A percentile compares a stretch with the other conserved stretches of the same genome.
Conservation (phyloP, 768 basidiomycete genomes). For the Trametes sanguinea region DNA sequence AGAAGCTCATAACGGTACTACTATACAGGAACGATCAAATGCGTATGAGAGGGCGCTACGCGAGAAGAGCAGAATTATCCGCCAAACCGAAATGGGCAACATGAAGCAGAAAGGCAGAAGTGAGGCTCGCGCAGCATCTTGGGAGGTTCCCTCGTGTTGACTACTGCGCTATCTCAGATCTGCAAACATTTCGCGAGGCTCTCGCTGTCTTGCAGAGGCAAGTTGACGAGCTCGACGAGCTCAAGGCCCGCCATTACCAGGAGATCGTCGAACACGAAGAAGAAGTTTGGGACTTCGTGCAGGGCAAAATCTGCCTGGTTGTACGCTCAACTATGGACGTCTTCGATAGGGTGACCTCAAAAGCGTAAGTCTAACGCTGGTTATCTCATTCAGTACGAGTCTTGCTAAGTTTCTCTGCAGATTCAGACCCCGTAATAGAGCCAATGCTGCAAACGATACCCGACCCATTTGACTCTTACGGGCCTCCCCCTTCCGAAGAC, state of each 20-base stretch:
- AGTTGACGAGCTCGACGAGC: slow-evolving; percentile 86
- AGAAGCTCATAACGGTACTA: not conserved
- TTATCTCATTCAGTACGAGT: not conserved
- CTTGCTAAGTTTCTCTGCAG: slow-evolving; percentile 36
- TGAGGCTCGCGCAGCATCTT: slow-evolving; percentile 39
- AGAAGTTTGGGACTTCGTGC: slow-evolving; percentile 92
- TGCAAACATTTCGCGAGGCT: slow-evolving; percentile 87
- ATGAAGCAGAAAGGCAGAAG: slow-evolving; percentile 86
- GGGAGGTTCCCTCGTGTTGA: not conserved
- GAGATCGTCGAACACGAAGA: slow-evolving; percentile 92
- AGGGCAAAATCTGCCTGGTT: slow-evolving; percentile 83
- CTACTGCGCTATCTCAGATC: slow-evolving; percentile 50
- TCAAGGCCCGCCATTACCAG: slow-evolving; percentile 84
- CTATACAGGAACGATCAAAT: slow-evolving; percentile 77
- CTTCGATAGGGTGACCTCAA: slow-evolving; percentile 83
- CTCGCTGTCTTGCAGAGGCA: slow-evolving; percentile 79
- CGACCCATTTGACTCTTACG: slow-evolving; percentile 92
- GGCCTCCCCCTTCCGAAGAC: slow-evolving; percentile 83
- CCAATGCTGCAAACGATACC: slow-evolving; percentile 88
- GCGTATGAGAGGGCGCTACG: slow-evolving; percentile 80
- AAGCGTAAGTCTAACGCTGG: slow-evolving; percentile 60
- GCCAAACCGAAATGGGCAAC: slow-evolving; percentile 81
- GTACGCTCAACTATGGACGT: slow-evolving; percentile 92
- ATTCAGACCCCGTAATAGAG: slow-evolving; percentile 88
- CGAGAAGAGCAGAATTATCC: slow-evolving; percentile 83